phyloP scores from a whole-genome alignment of 164 flowering plant species.

The Umbellularia californica region DNA sequence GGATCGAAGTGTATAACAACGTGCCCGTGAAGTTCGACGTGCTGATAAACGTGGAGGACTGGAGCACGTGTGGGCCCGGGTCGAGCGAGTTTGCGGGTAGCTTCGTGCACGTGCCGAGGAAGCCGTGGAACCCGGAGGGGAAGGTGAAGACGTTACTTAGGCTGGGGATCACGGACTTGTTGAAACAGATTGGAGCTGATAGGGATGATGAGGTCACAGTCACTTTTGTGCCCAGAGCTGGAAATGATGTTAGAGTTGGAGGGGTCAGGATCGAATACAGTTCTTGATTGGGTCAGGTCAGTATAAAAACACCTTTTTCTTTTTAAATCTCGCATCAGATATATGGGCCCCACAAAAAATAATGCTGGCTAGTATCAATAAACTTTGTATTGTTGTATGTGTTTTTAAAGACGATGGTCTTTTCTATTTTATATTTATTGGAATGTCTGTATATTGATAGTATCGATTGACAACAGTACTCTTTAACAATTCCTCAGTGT shows the following conservation, averaged over 20 bases:
- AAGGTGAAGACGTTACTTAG: slow-evolving; percentile 29
- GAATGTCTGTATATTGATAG: no score
- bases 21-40: slow-evolving; percentile 52
- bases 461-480: no score
- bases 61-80: slow-evolving; percentile 12
- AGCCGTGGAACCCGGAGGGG: not conserved
- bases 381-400: no score
- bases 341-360: no score
- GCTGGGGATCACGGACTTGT: slow-evolving; percentile 40
- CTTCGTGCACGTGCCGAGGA: slow-evolving; percentile 45
- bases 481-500: no score
- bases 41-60: slow-evolving; percentile 33
- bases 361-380: no score
- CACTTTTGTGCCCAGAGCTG: slow-evolving; percentile 1
- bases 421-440: no score
- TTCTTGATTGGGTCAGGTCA: not conserved
- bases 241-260: not conserved
- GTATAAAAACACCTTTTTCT: no score
- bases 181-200: slow-evolving; percentile 54
- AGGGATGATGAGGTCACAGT: slow-evolving; percentile 22
- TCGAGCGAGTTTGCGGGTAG: slow-evolving; percentile 56
- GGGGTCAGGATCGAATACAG: slow-evolving; percentile 5
- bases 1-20: slow-evolving; percentile 36
- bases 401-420: no score
- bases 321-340: no score